A percentile compares a stretch with the other conserved stretches of the same genome.
phyloP scores from a whole-genome alignment of 2,329 filamentous ascomycete species.

The Diaporthe sp. region DNA sequence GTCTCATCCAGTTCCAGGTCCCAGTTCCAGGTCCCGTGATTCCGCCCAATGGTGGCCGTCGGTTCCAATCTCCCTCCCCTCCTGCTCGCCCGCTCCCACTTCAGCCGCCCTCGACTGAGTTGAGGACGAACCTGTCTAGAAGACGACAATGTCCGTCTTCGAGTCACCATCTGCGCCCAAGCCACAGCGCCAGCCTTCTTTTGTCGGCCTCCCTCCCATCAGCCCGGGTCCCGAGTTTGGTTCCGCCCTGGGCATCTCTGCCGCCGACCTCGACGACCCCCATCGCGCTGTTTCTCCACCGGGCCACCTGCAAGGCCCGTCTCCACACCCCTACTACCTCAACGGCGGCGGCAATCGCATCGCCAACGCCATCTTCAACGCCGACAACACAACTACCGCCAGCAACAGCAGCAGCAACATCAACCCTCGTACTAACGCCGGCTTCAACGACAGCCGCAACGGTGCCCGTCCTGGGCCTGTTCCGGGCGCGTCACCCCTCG shows the following conservation, averaged over 20 bases:
- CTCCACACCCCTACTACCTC: constrained; percentile 42
- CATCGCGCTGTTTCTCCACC: constrained; percentile 37
- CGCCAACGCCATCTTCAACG: not conserved
- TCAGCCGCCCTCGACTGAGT: constrained; percentile 7
- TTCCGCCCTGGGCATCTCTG: constrained; percentile 66
- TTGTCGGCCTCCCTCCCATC: constrained; percentile 71
- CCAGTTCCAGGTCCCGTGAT: constrained; percentile 15
- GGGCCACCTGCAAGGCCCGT: constrained; percentile 27
- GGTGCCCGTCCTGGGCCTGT: constrained; percentile 14
- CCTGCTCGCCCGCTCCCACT: constrained; percentile 6
- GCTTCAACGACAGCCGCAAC: constrained; percentile 6
- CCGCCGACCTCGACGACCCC: constrained; percentile 52
- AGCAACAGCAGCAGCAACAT: not conserved
- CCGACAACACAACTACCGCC: not conserved
- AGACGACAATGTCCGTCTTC: constrained; percentile 39
- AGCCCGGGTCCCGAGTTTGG: constrained; percentile 47
- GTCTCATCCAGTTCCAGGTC: not conserved
- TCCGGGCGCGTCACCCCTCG: constrained; percentile 15
- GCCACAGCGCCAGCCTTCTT: constrained; percentile 62
- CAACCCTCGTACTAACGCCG: not conserved
- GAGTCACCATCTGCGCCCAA: constrained; percentile 41
- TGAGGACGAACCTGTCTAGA: not conserved
- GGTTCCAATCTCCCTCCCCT: constrained; percentile 16
- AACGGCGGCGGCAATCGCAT: constrained; percentile 37
- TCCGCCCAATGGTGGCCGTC: constrained; percentile 16